phyloP scores from a whole-genome alignment of 2,329 filamentous ascomycete species.

The Colletotrichum sp. region DNA sequence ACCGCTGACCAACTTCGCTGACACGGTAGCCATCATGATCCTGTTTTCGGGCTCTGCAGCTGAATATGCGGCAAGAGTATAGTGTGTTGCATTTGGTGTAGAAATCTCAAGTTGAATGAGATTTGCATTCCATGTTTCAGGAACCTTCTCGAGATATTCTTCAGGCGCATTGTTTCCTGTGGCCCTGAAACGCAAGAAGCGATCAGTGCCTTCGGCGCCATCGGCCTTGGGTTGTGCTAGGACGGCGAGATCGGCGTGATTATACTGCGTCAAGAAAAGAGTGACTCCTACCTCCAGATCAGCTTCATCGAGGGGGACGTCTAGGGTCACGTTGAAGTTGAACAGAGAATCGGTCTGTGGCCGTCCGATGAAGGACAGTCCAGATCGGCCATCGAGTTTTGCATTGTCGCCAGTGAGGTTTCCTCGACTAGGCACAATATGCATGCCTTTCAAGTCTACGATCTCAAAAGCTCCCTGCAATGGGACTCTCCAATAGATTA shows the following conservation, averaged over 20 bases:
- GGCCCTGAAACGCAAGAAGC: background rate
- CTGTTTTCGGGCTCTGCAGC: background rate
- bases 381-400: background rate
- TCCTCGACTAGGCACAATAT: background rate
- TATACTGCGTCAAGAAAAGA: background rate
- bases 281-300: background rate
- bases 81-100: background rate
- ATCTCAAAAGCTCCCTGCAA: background rate
- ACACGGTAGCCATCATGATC: background rate
- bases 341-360: background rate
- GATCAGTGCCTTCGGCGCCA: background rate
- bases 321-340: background rate
- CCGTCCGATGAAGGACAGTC: background rate
- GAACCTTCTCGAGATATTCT: background rate
- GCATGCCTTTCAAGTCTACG: background rate
- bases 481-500: background rate
- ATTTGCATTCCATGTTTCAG: accelerated
- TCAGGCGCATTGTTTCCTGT: background rate
- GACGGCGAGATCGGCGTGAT: background rate
- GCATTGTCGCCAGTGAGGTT: background rate
- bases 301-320: background rate
- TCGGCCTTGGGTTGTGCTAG: background rate
- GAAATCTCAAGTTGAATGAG: background rate
- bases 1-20: background rate
- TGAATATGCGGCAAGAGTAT: background rate